phyloP scores from a whole-genome alignment of 106 monocot species.

The Narthecium ossifragum region DNA sequence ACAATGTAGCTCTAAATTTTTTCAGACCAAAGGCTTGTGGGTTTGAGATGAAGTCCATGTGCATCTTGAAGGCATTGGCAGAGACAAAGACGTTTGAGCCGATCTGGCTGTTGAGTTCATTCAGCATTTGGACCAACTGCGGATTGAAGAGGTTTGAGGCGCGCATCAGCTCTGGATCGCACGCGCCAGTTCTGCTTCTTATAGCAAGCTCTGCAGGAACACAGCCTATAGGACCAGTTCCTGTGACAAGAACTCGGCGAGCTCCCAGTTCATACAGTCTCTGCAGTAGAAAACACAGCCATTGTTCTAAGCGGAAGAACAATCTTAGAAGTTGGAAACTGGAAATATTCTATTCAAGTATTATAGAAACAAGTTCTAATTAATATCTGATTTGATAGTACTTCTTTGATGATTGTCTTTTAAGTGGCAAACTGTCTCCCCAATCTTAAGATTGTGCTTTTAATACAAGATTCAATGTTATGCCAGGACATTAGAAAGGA shows the following conservation, averaged over 20 bases:
- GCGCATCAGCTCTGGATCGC: slow-evolving; percentile 37
- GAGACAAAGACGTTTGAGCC: slow-evolving; percentile 37
- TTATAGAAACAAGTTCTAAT: no score
- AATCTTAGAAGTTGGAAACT: not conserved
- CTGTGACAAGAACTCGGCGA: slow-evolving; percentile 32
- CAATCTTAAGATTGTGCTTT: no score
- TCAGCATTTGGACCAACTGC: slow-evolving; percentile 25
- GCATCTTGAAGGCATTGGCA: slow-evolving; percentile 42
- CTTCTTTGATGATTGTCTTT: no score
- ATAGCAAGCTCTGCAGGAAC: slow-evolving; percentile 36
- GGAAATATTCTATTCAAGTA: not conserved
- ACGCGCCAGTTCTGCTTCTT: slow-evolving; percentile 24
- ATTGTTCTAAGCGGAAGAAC: not conserved
- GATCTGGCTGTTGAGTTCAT: slow-evolving; percentile 31
- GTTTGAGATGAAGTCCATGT: slow-evolving; percentile 41
- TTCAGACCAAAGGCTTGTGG: slow-evolving; percentile 50
- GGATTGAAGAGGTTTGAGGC: slow-evolving; percentile 54
- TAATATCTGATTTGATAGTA: no score
- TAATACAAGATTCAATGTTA: no score
- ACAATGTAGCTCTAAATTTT: not conserved
- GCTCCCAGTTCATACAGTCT: slow-evolving; percentile 41
- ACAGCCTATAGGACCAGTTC: slow-evolving; percentile 43
- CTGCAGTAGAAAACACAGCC: slow-evolving; percentile 15
- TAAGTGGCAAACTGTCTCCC: no score
- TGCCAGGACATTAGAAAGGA: no score